Evolutionary conservation across 805 yeast genomes (phyloP).

Genomic region (Ogataea methanolica): DNA sequence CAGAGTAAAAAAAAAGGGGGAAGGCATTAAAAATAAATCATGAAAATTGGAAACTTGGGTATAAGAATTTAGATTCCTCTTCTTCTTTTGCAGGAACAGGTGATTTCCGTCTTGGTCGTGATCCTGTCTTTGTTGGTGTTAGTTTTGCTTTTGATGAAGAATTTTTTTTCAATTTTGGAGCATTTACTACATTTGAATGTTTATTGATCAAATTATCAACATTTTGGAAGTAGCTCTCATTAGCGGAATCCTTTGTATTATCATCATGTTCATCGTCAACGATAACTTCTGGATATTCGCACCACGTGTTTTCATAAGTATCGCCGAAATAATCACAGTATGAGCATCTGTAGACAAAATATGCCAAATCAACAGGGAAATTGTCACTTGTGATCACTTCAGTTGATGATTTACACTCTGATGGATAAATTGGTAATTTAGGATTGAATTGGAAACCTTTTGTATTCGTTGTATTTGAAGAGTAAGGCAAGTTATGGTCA

Average conservation of each 20-base stretch:
- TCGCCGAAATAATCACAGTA: slow-evolving; percentile 10
- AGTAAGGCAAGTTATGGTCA: slow-evolving; percentile 18
- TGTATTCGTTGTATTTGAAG: slow-evolving; percentile 6
- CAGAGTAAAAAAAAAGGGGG: neutral
- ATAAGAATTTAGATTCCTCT: neutral
- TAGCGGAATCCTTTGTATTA: neutral
- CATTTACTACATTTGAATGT: neutral
- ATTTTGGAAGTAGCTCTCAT: neutral
- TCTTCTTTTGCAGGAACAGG: neutral
- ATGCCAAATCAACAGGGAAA: slow-evolving; percentile 18
- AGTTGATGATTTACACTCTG: slow-evolving; percentile 6
- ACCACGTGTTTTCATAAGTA: neutral
- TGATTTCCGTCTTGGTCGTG: neutral
- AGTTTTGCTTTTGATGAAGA: too few species aligned
- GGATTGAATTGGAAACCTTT: slow-evolving; percentile 17
- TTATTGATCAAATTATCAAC: neutral
- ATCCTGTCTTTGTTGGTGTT: too few species aligned
- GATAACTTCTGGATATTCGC: neutral
- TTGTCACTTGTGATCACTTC: slow-evolving; percentile 21
- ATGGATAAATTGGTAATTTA: slow-evolving; percentile 17
- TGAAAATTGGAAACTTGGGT: slow-evolving; percentile 12
- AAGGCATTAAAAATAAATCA: neutral
- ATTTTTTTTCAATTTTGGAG: too few species aligned
- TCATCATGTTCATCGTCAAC: slow-evolving; percentile 2
- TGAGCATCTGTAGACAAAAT: slow-evolving; percentile 21